Evolutionary conservation across 148 eudicot genomes (phyloP).

Genomic region (Nepenthes gracilis): DNA sequence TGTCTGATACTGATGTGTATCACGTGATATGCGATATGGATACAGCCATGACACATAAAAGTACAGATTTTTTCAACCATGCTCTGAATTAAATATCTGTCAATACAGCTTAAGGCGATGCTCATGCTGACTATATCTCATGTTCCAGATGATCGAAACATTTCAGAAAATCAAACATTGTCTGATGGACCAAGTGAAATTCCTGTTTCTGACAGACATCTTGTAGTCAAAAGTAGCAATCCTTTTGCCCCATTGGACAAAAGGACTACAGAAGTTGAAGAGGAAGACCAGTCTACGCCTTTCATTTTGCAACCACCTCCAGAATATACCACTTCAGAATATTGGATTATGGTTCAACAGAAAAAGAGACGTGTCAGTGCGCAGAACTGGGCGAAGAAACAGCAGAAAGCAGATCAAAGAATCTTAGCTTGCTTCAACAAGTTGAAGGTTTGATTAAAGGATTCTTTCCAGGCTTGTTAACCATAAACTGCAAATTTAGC

Average conservation of each 20-base stretch:
- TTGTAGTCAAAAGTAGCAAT: slow-evolving; percentile 19
- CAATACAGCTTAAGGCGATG: neutral
- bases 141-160: slow-evolving; percentile 23
- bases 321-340: slow-evolving; percentile 62
- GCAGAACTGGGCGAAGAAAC: slow-evolving; percentile 54
- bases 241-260: slow-evolving; percentile 17
- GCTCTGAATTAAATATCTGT: neutral
- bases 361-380: slow-evolving; percentile 48
- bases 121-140: slow-evolving; percentile 3
- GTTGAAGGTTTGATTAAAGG: slow-evolving; percentile 51
- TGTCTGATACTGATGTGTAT: no score
- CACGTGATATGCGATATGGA: no score
- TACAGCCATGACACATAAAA: no score
- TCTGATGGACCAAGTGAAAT: slow-evolving; percentile 24
- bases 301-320: slow-evolving; percentile 41
- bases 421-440: slow-evolving; percentile 50
- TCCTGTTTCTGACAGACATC: slow-evolving; percentile 17
- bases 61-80: no score
- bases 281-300: slow-evolving; percentile 25
- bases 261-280: slow-evolving; percentile 31
- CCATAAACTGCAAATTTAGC: no score
- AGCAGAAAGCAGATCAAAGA: slow-evolving; percentile 60
- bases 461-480: neutral
- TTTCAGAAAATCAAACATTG: slow-evolving; percentile 16
- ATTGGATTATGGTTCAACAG: slow-evolving; percentile 72